These are phyloP conservation scores for Botrytis elliptica DNA, from an alignment of 2,329 filamentous ascomycete genomes.

Conservation along the genomic window DNA sequence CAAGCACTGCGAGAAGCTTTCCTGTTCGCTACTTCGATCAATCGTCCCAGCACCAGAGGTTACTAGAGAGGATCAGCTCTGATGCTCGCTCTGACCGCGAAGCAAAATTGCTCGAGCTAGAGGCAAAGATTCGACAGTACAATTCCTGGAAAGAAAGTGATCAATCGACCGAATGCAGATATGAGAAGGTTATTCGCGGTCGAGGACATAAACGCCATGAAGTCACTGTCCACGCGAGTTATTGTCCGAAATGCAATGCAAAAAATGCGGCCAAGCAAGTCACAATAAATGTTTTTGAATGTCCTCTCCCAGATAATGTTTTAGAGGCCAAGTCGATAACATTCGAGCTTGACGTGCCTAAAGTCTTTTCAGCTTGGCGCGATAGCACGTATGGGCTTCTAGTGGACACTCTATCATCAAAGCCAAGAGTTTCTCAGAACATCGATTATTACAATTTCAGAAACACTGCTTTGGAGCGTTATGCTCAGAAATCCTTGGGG, in stretches of 20 bases:
- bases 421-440: not conserved
- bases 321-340: constrained; percentile 46
- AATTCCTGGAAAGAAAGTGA: constrained; percentile 31
- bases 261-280: constrained; percentile 41
- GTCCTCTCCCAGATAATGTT: constrained; percentile 50
- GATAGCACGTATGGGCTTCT: constrained; percentile 48
- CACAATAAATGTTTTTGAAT: constrained; percentile 52
- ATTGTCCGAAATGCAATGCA: constrained; percentile 43
- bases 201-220: not conserved
- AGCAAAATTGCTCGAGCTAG: constrained; percentile 41
- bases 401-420: constrained; percentile 40
- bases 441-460: constrained; percentile 10
- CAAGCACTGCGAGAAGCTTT: constrained; percentile 44
- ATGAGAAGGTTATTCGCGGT: not conserved
- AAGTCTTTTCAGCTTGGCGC: constrained; percentile 48
- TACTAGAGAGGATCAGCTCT: constrained; percentile 43
- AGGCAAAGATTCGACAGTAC: constrained; percentile 36
- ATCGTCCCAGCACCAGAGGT: constrained; percentile 43
- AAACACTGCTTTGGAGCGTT: constrained; percentile 20
- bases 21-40: constrained; percentile 48
- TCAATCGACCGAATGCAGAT: not conserved
- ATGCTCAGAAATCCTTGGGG: not conserved
- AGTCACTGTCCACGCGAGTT: not conserved
- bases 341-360: constrained; percentile 52
- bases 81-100: constrained; percentile 38